Conservation (phyloP, 495 filamentous ascomycete species). For the Eremomyces bilateralis region DNA sequence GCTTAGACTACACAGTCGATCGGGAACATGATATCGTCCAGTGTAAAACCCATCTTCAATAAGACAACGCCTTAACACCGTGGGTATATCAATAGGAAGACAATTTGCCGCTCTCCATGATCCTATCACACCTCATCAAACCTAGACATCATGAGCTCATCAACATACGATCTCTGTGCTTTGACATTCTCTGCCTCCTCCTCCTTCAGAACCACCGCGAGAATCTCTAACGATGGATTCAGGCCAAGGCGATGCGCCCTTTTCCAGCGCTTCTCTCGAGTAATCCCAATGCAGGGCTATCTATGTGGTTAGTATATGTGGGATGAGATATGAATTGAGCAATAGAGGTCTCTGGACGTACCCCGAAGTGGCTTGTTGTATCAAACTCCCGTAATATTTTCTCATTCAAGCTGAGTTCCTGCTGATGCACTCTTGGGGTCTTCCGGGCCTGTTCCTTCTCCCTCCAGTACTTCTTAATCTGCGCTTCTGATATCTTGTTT, state of each 20-base stretch:
- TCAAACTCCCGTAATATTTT: constrained; percentile 81
- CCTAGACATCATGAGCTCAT: constrained; percentile 42
- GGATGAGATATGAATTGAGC: constrained; percentile 2
- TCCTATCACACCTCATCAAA: no score
- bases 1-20: no score
- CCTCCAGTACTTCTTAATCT: constrained; percentile 54
- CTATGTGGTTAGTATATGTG: constrained; percentile 3
- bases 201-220: constrained; percentile 61
- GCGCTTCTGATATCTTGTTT: constrained; percentile 33
- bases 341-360: constrained; percentile 25
- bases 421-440: constrained; percentile 47
- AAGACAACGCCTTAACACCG: no score
- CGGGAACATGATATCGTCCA: no score
- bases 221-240: constrained; percentile 76
- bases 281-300: constrained; percentile 76
- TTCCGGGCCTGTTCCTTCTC: constrained; percentile 36
- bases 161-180: constrained; percentile 50
- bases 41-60: no score
- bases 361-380: constrained; percentile 69
- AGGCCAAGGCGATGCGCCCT: constrained; percentile 59
- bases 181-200: constrained; percentile 29
- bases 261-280: constrained; percentile 67
- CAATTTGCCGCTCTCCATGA: no score
- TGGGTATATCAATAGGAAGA: no score
- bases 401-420: constrained; percentile 47